Base-by-base conservation (phyloP, 1,284 basidiomycete genomes). In the Volvariella volvacea region DNA sequence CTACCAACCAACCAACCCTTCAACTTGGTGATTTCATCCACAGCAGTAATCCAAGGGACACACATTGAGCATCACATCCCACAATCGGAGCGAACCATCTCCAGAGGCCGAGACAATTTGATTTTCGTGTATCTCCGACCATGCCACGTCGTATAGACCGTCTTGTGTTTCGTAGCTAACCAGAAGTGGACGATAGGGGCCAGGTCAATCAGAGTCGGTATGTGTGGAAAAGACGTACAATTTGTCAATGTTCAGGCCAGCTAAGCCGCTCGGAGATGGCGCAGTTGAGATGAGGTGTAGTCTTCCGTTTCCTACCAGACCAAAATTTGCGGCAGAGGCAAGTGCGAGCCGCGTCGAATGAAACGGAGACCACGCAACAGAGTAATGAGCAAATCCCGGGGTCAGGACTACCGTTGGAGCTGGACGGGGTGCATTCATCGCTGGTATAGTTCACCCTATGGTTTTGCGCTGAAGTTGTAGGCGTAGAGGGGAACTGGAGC, bases 81-180 rank as follows among this genome's bases (percentile, higher is more conserved):
- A 98, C 16, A 98, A 66, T 56, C 86, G 84, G 56, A 98, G 76
- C 15, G 89, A 88, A 3, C 94, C 94, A 60, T 97, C 93, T 28
- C 92, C 95, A 6, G 89, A 92, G 0, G 80, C 89, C 1, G 91
- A 84, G 0, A 88, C 84, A 28, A 98, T 66, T 60, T 98, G 94
- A 59, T 96, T 94, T 70, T 97, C 94, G 64, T 98, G 92, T 22
- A 84, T 62, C 64, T 98, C 92, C 38, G 87, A 91, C 88, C 92
- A 96, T 0, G 92, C 91, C 25, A 92, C 65, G 56, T 95, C 93
- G 62, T 91, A 97, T 2, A 97, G 68, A 0, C 88, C 92, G 60
- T 98, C 94, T 62, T 96, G 92, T 0, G 94, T 90, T 62, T 96
- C 92, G 57, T 88, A 98, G 51, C 90, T 95, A 52, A n/a, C n/a